A percentile compares a stretch with the other conserved stretches of the same genome.
These are phyloP conservation scores for Fragilaria crotonensis DNA, from an alignment of 108 stramenopile species.

Conservation along the genomic window DNA sequence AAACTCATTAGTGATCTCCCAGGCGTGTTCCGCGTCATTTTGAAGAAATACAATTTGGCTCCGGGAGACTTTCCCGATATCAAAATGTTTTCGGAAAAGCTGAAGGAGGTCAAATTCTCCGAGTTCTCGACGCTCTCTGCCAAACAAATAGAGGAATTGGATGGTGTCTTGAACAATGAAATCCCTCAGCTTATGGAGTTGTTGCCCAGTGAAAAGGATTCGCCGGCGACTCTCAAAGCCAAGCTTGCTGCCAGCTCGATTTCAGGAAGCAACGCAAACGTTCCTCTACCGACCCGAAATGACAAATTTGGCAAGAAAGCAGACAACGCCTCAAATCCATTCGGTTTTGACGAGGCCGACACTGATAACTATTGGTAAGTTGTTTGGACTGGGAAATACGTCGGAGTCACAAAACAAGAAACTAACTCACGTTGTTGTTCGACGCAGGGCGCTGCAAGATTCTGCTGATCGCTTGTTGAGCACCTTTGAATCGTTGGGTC, in stretches of 20 bases:
- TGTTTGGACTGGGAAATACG: not conserved
- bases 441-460: constrained; percentile 78
- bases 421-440: not conserved
- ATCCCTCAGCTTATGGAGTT: constrained; percentile 53
- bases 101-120: constrained; percentile 70
- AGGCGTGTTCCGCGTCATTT: constrained; percentile 87
- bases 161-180: constrained; percentile 30
- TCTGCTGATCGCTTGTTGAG: constrained; percentile 61
- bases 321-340: constrained; percentile 59
- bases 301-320: constrained; percentile 63
- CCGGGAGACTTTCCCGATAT: constrained; percentile 87
- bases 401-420: not conserved
- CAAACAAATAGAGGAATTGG: constrained; percentile 35
- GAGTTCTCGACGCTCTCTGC: constrained; percentile 50
- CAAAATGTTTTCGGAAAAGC: constrained; percentile 65
- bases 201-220: constrained; percentile 78
- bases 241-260: constrained; percentile 39
- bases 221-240: constrained; percentile 65
- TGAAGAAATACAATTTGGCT: constrained; percentile 88
- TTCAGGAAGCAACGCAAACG: constrained; percentile 2
- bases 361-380: constrained; percentile 73
- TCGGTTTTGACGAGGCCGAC: constrained; percentile 62
- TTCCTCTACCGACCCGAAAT: constrained; percentile 58
- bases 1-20: constrained; percentile 90
- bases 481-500: constrained; percentile 70